These are phyloP conservation scores for Rheum nobile DNA, from an alignment of 148 eudicot genomes.

Conservation along the genomic window DNA sequence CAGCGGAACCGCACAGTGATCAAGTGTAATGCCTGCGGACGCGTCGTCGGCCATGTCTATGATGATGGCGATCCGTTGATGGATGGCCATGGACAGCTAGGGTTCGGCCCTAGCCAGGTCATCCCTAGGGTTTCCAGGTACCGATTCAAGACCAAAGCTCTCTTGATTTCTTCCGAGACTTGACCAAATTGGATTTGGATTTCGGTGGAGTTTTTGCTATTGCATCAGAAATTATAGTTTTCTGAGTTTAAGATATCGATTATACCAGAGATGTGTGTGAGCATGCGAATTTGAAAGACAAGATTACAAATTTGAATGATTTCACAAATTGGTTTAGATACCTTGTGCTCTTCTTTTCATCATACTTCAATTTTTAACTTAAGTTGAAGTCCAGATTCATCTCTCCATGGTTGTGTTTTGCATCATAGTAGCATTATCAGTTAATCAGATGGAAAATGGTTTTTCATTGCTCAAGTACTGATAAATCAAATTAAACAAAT, in stretches of 20 bases:
- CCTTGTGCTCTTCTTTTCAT: too few relatives aligned
- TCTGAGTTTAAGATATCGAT: background rate
- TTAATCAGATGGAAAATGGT: background rate
- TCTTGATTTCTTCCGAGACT: constrained; percentile 31
- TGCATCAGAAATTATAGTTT: background rate
- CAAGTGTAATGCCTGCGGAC: constrained; percentile 46
- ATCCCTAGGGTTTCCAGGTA: constrained; percentile 73
- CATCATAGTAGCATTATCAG: too few relatives aligned
- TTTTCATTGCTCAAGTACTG: background rate
- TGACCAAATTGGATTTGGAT: constrained; percentile 6
- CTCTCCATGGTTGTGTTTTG: background rate
- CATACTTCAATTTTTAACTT: too few relatives aligned
- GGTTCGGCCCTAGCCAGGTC: constrained; percentile 79
- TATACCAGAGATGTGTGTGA: background rate
- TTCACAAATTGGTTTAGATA: too few relatives aligned
- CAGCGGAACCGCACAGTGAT: constrained; percentile 61
- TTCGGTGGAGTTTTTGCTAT: background rate
- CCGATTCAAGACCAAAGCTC: constrained; percentile 54
- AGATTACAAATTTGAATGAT: too few relatives aligned
- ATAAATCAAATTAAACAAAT: background rate
- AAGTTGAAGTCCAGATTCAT: too few relatives aligned
- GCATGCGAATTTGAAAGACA: background rate
- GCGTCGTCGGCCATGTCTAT: constrained; percentile 46
- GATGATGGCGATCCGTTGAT: constrained; percentile 71
- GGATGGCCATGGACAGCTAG: constrained; percentile 41